phyloP scores from a whole-genome alignment of 2,329 filamentous ascomycete species.

The Coniochaeta sp. region DNA sequence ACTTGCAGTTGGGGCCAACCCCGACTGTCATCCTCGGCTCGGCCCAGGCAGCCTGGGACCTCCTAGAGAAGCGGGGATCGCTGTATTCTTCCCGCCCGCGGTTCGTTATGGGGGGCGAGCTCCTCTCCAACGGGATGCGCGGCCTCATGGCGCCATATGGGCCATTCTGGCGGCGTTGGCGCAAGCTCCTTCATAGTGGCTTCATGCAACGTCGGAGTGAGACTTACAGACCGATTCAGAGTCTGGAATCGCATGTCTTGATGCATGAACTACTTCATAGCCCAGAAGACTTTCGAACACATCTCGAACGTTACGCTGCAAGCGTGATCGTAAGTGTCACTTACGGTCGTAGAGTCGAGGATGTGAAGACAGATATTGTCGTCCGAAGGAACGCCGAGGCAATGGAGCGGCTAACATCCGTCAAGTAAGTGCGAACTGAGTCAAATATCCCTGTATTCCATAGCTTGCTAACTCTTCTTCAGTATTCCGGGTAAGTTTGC shows the following conservation, averaged over 20 bases:
- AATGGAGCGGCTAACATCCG: conserved; percentile 32
- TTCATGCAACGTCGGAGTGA: conserved; percentile 36
- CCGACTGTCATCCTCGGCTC: conserved; percentile 34
- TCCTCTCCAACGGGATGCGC: conserved; percentile 31
- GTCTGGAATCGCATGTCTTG: conserved; percentile 30
- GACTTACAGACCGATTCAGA: conserved; percentile 31
- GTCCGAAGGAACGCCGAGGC: conserved; percentile 30
- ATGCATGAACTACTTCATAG: conserved; percentile 26
- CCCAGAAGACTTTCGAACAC: conserved; percentile 21
- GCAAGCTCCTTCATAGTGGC: conserved; percentile 33
- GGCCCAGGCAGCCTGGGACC: conserved; percentile 33
- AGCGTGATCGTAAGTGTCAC: conserved; percentile 34
- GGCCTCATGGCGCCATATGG: conserved; percentile 36
- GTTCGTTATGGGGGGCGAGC: conserved; percentile 37
- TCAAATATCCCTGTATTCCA: background rate
- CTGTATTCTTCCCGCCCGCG: conserved; percentile 36
- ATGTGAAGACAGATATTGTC: conserved; percentile 27
- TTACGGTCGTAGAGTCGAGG: conserved; percentile 28
- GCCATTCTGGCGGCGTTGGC: conserved; percentile 32
- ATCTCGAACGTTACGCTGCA: conserved; percentile 28
- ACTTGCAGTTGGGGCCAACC: conserved; percentile 32
- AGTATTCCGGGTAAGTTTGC: conserved; percentile 30
- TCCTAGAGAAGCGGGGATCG: conserved; percentile 33
- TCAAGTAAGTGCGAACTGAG: conserved; percentile 25
- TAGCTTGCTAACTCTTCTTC: background rate